These are phyloP conservation scores for Alternaria arborescens DNA, from an alignment of 2,329 filamentous ascomycete species.

Conservation along the genomic window DNA sequence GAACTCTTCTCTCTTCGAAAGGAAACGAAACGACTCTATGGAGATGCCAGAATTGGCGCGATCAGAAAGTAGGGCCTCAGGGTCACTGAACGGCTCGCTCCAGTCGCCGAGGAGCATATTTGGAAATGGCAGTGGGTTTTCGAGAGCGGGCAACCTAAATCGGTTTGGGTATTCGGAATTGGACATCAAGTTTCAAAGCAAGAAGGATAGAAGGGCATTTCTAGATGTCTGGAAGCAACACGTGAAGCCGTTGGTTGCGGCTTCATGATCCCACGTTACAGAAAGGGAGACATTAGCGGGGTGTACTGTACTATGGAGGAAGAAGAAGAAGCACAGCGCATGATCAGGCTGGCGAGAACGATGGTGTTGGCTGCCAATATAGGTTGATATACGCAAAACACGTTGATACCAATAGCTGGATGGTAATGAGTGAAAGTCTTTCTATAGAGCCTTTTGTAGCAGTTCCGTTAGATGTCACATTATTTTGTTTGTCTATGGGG, in stretches of 20 bases:
- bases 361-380: not conserved
- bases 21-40: conserved; percentile 22
- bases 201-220: conserved; percentile 37
- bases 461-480: not conserved
- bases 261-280: not conserved
- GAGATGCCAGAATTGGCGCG: conserved; percentile 16
- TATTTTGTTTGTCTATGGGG: not conserved
- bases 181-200: conserved; percentile 41
- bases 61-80: conserved; percentile 23
- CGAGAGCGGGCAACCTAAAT: conserved; percentile 28
- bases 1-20: conserved; percentile 5
- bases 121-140: conserved; percentile 6
- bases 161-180: conserved; percentile 39
- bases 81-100: conserved; percentile 20
- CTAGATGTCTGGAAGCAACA: conserved; percentile 38
- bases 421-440: not conserved
- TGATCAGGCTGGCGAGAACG: not conserved
- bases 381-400: not conserved
- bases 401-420: not conserved
- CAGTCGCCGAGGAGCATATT: conserved; percentile 22
- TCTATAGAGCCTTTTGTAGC: not conserved
- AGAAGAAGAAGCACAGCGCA: not conserved
- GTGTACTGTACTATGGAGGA: not conserved
- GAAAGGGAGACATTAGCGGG: not conserved
- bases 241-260: conserved; percentile 29